These are phyloP conservation scores for Sanchytrium tribonematis DNA, from an alignment of 371 early-diverging fungal species.

Conservation along the genomic window DNA sequence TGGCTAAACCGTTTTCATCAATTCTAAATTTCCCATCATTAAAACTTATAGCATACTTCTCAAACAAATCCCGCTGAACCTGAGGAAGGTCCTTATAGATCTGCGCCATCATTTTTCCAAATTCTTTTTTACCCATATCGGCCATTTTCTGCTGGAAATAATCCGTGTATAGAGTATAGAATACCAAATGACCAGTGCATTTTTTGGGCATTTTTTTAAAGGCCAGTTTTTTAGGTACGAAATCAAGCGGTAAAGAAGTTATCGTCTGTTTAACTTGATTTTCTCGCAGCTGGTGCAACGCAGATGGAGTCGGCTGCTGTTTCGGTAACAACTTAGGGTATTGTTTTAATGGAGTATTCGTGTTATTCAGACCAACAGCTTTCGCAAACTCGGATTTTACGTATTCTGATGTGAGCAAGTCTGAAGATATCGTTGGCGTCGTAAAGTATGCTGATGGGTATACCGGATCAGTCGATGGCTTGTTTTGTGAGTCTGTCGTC, in stretches of 20 bases:
- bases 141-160: neutral
- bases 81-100: neutral
- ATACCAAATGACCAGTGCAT: neutral
- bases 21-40: neutral
- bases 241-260: neutral
- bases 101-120: neutral
- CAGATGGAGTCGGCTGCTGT: neutral
- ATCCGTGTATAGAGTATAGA: neutral
- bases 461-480: neutral
- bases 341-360: neutral
- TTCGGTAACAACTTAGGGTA: neutral
- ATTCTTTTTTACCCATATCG: neutral
- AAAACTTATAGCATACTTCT: neutral
- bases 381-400: no score
- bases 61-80: neutral
- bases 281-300: neutral
- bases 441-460: neutral
- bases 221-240: neutral
- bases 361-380: no score
- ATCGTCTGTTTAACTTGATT: neutral
- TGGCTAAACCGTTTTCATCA: neutral
- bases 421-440: neutral
- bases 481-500: neutral
- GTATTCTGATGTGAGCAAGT: neutral
- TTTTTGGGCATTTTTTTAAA: neutral